Base-by-base conservation (phyloP, 768 basidiomycete genomes). In the Tylopilus felleus region DNA sequence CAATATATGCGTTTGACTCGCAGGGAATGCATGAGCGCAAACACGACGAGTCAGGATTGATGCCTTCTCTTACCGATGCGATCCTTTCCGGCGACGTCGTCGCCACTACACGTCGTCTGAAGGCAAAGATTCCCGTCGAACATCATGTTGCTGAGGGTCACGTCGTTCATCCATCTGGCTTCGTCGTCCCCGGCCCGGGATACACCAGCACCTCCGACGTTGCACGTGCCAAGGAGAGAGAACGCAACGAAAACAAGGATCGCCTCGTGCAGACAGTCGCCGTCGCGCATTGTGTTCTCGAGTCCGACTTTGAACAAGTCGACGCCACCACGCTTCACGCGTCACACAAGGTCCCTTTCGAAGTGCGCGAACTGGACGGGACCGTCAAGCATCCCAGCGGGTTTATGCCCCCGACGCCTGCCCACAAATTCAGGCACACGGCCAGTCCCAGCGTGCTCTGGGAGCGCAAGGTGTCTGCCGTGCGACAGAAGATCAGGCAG, bases 391-490 rank as follows among this genome's bases (percentile, higher is more conserved):
- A 76, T 46, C 69, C 76, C 1, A 75, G 74, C 28, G 77, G 77
- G 1, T 78, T 76, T 57, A 67, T 72, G 10, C 75, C 75, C 2
- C 76, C 76, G 2, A 77, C 76, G 1, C 70, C 76, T 28, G 64
- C 66, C 33, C 58, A 73, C 45, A 72, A 71, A 9, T 77, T 75
- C 62, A 66, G 62, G 43, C 51, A 62, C 17, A 31, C 45, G 9
- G 59, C 57, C 51, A 40, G 43, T 17, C 41, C 41, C 23, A 60
- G n/a, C 21, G 21, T 47, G 4, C 49, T 56, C 22, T 55, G 59
- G 48, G 67, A 60, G 23, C 55, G 65, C 41, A 65, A 62, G 41
- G 52, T 51, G 5, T 44, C 64, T 25, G 41, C 28, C 8, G 45
- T 47, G 17, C 59, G 52, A 38, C 63, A 51, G 27, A 51, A 23